These are phyloP conservation scores for Xylaria sp. DNA, from an alignment of 2,329 filamentous ascomycete species.

Conservation along the genomic window DNA sequence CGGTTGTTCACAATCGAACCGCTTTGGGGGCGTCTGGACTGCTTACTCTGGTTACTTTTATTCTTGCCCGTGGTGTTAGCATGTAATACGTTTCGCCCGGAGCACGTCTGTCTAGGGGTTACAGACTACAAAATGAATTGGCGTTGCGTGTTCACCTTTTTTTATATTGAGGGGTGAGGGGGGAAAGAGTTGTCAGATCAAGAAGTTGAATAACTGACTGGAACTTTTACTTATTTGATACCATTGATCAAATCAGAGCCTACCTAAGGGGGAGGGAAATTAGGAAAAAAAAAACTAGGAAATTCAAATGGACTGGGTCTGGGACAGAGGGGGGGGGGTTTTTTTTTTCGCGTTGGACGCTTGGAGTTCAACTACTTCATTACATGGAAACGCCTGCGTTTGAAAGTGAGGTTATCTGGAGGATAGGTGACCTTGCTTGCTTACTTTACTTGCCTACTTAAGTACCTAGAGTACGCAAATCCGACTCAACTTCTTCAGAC, in stretches of 20 bases:
- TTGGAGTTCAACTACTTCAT: not conserved
- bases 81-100: not conserved
- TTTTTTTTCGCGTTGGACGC: not conserved
- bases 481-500: no score
- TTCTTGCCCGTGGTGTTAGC: not conserved
- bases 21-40: constrained; percentile 2
- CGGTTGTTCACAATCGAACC: not conserved
- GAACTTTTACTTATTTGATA: not conserved
- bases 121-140: constrained; percentile 9
- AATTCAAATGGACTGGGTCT: not conserved
- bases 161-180: not conserved
- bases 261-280: not conserved
- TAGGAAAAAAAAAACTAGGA: not conserved
- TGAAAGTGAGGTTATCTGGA: not conserved
- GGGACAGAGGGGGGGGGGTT: not conserved
- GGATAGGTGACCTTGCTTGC: not conserved
- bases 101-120: constrained; percentile 9
- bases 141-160: constrained; percentile 13
- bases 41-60: constrained; percentile 1
- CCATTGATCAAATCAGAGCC: not conserved
- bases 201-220: not conserved
- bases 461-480: not conserved
- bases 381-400: not conserved
- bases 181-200: not conserved
- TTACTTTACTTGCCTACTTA: not conserved